Conservation (phyloP, 2,329 filamentous ascomycete genomes). For the Clonostachys solani region DNA sequence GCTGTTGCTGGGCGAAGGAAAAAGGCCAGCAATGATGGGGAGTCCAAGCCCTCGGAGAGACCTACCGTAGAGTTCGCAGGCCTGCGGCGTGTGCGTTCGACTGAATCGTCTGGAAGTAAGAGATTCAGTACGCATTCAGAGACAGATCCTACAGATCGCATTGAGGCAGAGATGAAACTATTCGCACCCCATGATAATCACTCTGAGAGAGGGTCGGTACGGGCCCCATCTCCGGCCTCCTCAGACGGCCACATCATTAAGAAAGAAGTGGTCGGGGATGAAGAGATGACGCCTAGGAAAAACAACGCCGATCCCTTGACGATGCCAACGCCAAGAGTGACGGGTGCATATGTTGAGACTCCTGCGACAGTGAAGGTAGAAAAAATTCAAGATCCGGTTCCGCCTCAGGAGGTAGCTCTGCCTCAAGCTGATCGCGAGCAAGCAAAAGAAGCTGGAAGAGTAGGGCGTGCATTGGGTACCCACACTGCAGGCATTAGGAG, state of each 20-base stretch:
- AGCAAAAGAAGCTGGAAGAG: constrained; percentile 1
- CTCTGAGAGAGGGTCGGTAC: constrained; percentile 50
- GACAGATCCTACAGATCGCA: constrained; percentile 49
- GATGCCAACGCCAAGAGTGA: constrained; percentile 49
- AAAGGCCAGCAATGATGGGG: no score
- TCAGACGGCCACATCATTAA: background rate
- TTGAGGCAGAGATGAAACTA: constrained; percentile 50
- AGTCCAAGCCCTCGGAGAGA: background rate
- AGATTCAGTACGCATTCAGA: constrained; percentile 45
- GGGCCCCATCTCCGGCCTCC: constrained; percentile 37
- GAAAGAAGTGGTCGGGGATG: constrained; percentile 14
- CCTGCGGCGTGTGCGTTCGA: constrained; percentile 34
- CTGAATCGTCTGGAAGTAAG: constrained; percentile 41
- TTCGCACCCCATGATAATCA: constrained; percentile 51
- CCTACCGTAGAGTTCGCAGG: constrained; percentile 40
- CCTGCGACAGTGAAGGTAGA: constrained; percentile 40
- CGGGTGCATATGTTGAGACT: constrained; percentile 53
- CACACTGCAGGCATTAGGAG: constrained; percentile 9
- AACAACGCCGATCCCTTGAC: constrained; percentile 36
- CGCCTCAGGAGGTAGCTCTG: background rate
- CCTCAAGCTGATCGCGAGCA: background rate
- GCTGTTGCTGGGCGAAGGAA: no score
- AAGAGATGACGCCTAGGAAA: constrained; percentile 43
- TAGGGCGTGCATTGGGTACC: background rate
- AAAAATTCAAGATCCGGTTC: constrained; percentile 7